Evolutionary conservation across 768 basidiomycete genomes (phyloP).

Genomic region (Mycena olivaceomarginata): DNA sequence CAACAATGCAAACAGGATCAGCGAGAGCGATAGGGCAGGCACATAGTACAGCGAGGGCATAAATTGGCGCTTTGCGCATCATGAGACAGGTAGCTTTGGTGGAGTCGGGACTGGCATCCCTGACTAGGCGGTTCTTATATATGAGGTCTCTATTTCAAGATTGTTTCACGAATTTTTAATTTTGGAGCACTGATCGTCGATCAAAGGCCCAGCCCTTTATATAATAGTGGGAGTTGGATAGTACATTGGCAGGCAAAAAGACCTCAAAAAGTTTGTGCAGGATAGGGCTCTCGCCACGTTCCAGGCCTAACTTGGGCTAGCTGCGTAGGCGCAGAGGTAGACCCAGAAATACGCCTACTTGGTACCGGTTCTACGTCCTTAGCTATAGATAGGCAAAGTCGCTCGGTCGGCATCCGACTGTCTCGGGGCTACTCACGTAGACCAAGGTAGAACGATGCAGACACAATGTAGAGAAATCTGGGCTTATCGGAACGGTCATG

Average conservation of each 20-base stretch:
- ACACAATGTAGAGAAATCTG: slow-evolving; percentile 22
- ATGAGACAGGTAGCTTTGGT: slow-evolving; percentile 21
- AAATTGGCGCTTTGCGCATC: slow-evolving; percentile 28
- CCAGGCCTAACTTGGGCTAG: slow-evolving; percentile 18
- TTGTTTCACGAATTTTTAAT: slow-evolving; percentile 20
- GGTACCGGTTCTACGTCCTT: slow-evolving; percentile 26
- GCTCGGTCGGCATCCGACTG: slow-evolving; percentile 20
- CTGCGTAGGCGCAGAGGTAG: slow-evolving; percentile 19
- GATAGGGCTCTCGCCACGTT: slow-evolving; percentile 19
- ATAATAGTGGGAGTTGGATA: slow-evolving; percentile 28
- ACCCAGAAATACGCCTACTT: slow-evolving; percentile 24
- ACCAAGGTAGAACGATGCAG: slow-evolving; percentile 22
- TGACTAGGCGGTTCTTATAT: slow-evolving; percentile 27
- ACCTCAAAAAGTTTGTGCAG: slow-evolving; percentile 15
- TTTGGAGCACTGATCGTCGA: slow-evolving; percentile 22
- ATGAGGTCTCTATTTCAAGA: slow-evolving; percentile 25
- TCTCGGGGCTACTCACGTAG: slow-evolving; percentile 15
- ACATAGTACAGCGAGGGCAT: slow-evolving; percentile 28
- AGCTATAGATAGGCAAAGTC: slow-evolving; percentile 20
- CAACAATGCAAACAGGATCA: slow-evolving; percentile 29
- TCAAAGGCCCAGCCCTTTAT: slow-evolving; percentile 14
- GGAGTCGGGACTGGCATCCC: slow-evolving; percentile 23
- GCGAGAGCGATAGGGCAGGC: slow-evolving; percentile 22
- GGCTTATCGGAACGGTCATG: slow-evolving; percentile 23
- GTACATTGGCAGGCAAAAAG: slow-evolving; percentile 18